A percentile compares a stretch with the other conserved stretches of the same genome.
These are phyloP conservation scores for Trichoderma koningii DNA, from an alignment of 2,329 filamentous ascomycete species.

Conservation along the genomic window DNA sequence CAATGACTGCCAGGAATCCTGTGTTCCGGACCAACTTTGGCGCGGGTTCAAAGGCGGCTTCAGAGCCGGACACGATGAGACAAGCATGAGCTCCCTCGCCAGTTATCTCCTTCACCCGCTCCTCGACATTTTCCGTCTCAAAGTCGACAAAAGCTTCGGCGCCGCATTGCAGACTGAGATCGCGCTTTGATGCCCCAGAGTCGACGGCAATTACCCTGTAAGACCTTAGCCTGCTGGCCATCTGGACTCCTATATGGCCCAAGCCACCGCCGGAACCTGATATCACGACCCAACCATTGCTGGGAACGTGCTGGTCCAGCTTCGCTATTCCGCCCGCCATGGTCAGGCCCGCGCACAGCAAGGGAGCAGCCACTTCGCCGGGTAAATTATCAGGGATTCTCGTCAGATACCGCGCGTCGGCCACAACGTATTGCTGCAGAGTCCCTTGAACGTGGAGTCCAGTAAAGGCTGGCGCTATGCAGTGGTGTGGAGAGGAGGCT, in stretches of 20 bases:
- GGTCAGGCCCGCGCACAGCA: slow-evolving; percentile 40
- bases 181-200: slow-evolving; percentile 31
- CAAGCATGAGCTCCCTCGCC: slow-evolving; percentile 36
- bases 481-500: slow-evolving; percentile 43
- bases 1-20: slow-evolving; percentile 35
- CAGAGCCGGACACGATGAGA: slow-evolving; percentile 35
- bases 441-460: slow-evolving; percentile 42
- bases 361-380: slow-evolving; percentile 34
- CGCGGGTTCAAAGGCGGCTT: slow-evolving; percentile 33
- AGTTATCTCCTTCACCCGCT: slow-evolving; percentile 33
- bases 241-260: slow-evolving; percentile 40
- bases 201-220: slow-evolving; percentile 38
- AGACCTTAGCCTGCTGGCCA: slow-evolving; percentile 31
- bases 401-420: slow-evolving; percentile 36
- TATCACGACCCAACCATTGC: slow-evolving; percentile 37
- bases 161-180: slow-evolving; percentile 32
- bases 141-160: slow-evolving; percentile 38
- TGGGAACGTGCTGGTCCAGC: slow-evolving; percentile 28
- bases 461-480: slow-evolving; percentile 45
- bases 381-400: slow-evolving; percentile 32
- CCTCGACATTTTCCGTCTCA: slow-evolving; percentile 31
- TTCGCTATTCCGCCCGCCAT: slow-evolving; percentile 38
- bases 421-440: slow-evolving; percentile 38
- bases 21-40: slow-evolving; percentile 34
- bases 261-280: slow-evolving; percentile 39